phyloP scores from a whole-genome alignment of 176 grass and related monocot species.

The Oryza meridionalis region DNA sequence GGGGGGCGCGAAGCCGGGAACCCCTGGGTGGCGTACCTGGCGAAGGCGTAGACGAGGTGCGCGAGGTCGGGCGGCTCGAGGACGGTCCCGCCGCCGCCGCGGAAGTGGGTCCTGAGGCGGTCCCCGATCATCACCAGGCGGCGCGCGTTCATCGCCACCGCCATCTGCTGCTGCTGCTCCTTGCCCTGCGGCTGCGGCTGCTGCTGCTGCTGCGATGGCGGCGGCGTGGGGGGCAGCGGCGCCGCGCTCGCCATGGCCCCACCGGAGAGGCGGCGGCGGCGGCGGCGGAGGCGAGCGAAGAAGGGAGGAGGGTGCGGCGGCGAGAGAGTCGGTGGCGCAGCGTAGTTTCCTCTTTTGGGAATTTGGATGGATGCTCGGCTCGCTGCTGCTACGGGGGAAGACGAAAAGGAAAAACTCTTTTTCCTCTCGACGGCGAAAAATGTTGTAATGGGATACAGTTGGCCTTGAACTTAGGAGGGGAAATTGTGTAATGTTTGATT shows the following conservation, averaged over 20 bases:
- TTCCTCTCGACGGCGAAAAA: too few relatives aligned
- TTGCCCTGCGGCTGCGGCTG: neutral
- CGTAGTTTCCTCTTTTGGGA: neutral
- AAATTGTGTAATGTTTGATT: neutral
- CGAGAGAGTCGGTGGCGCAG: neutral
- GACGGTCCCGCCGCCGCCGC: slow-evolving; percentile 4
- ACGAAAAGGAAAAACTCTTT: too few relatives aligned
- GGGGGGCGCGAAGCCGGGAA: too few relatives aligned
- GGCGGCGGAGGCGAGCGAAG: neutral
- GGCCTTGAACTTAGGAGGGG: neutral
- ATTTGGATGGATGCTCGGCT: too few relatives aligned
- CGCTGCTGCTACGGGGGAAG: too few relatives aligned
- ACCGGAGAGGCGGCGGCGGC: neutral
- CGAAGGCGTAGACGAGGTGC: slow-evolving; percentile 46
- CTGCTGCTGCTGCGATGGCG: neutral
- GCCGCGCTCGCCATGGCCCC: slow-evolving; percentile 33
- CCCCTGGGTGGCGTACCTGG: slow-evolving; percentile 33
- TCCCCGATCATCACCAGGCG: slow-evolving; percentile 43
- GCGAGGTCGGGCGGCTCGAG: slow-evolving; percentile 20
- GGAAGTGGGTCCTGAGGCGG: slow-evolving; percentile 33
- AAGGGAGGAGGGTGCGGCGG: too few relatives aligned
- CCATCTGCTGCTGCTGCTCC: slow-evolving; percentile 33
- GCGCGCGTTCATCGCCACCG: slow-evolving; percentile 21
- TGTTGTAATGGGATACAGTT: neutral
- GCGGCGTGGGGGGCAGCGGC: neutral